Evolutionary conservation across 306 rosid genomes (phyloP).

Genomic region (Cicer yamashitae): DNA sequence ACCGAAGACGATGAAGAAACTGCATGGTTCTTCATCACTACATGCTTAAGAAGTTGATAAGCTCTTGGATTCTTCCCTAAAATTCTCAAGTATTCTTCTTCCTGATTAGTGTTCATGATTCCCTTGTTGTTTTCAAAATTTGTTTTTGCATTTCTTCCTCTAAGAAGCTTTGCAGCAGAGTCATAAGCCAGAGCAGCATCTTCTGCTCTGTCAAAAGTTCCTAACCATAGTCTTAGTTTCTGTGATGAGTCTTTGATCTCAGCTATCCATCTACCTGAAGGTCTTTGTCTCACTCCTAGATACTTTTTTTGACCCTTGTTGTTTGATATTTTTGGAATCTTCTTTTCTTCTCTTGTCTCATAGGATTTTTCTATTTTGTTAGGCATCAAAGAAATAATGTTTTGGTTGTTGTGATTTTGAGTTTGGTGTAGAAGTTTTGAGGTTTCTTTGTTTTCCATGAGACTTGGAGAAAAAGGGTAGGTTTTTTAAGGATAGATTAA

Average conservation of each 20-base stretch:
- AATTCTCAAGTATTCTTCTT: constrained; percentile 46
- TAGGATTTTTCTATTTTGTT: constrained; percentile 12
- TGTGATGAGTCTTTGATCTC: constrained; percentile 88
- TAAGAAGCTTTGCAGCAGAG: constrained; percentile 80
- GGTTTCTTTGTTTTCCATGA: constrained; percentile 59
- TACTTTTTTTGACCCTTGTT: constrained; percentile 57
- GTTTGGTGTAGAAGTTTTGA: constrained; percentile 44
- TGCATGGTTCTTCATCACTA: constrained; percentile 69
- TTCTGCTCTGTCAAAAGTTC: constrained; percentile 79
- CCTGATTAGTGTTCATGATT: constrained; percentile 45
- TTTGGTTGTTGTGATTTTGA: constrained; percentile 41
- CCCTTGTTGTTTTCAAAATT: constrained; percentile 59
- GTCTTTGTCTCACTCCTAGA: constrained; percentile 89
- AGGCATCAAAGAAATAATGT: constrained; percentile 34
- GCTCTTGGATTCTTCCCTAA: constrained; percentile 76
- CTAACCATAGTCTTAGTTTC: constrained; percentile 89
- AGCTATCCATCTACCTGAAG: constrained; percentile 96
- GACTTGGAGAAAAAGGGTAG: constrained; percentile 48
- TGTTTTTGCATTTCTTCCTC: constrained; percentile 89
- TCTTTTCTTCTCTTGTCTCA: constrained; percentile 40
- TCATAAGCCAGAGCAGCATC: constrained; percentile 91
- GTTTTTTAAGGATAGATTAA: constrained; percentile 45
- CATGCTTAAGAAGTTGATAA: constrained; percentile 70
- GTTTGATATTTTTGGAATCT: constrained; percentile 40
- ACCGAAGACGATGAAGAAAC: constrained; percentile 45